These are phyloP conservation scores for Haberlea rhodopensis DNA, from an alignment of 257 asterid species.

Conservation along the genomic window DNA sequence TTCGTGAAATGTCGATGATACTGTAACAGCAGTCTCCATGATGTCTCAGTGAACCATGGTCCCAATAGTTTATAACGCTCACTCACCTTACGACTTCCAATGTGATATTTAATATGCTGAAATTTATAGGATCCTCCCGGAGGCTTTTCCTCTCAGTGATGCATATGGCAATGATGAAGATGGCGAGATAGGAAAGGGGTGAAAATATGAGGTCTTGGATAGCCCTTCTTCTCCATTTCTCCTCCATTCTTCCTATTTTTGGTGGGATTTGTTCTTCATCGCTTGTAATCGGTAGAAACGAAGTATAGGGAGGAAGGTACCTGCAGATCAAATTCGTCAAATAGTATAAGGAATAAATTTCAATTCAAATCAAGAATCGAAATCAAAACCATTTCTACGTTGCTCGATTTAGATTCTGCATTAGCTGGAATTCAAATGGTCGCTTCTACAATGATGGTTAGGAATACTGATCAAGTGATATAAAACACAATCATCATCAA, in stretches of 20 bases:
- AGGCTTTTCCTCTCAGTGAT: slow-evolving; percentile 53
- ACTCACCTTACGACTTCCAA: slow-evolving; percentile 85
- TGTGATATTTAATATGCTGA: slow-evolving; percentile 53
- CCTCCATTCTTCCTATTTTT: slow-evolving; percentile 6
- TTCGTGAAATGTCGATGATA: too few species aligned
- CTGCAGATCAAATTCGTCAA: slow-evolving; percentile 25
- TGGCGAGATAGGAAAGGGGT: slow-evolving; percentile 51
- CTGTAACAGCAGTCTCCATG: too few species aligned
- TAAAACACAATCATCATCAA: too few species aligned
- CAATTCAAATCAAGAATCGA: too few species aligned
- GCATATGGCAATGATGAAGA: slow-evolving; percentile 58
- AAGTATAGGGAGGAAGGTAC: slow-evolving; percentile 77
- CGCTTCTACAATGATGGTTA: too few species aligned
- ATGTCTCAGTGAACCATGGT: too few species aligned
- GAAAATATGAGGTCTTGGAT: slow-evolving; percentile 48
- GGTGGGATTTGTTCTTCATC: slow-evolving; percentile 9
- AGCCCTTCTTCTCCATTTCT: slow-evolving; percentile 18
- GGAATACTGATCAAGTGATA: too few species aligned
- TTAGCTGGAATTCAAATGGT: too few species aligned
- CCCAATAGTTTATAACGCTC: too few species aligned
- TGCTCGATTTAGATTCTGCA: too few species aligned
- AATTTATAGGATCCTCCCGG: slow-evolving; percentile 68
- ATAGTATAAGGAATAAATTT: too few species aligned
- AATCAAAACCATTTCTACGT: too few species aligned
- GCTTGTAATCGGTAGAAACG: slow-evolving; percentile 43